Conservation (phyloP, 2,329 filamentous ascomycete genomes). For the Apiospora saccharicola region DNA sequence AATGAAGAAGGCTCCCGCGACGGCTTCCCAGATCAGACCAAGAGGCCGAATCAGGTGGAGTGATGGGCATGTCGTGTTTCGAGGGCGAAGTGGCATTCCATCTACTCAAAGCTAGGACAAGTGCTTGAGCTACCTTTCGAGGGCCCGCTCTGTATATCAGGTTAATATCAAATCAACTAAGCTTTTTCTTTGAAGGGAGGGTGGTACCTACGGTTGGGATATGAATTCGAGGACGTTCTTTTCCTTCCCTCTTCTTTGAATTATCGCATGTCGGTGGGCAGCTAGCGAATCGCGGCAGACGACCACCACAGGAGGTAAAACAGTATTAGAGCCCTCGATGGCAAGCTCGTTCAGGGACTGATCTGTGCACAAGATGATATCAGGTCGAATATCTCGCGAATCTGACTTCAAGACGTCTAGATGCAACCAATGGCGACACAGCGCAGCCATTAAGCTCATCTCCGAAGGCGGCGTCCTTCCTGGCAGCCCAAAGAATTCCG, state of each 20-base stretch:
- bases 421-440: conserved; percentile 45
- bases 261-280: conserved; percentile 36
- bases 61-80: background rate
- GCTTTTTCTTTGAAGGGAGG: background rate
- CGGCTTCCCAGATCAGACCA: conserved; percentile 1
- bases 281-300: conserved; percentile 43
- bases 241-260: conserved; percentile 31
- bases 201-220: conserved; percentile 46
- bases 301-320: conserved; percentile 40
- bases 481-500: conserved; percentile 3
- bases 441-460: conserved; percentile 32
- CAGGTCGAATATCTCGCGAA: conserved; percentile 28
- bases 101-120: conserved; percentile 30
- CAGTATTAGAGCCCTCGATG: conserved; percentile 18
- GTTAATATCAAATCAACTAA: background rate
- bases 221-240: conserved; percentile 45
- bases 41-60: conserved; percentile 10
- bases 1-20: background rate
- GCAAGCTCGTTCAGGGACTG: conserved; percentile 30
- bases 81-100: conserved; percentile 34
- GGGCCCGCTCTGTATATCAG: background rate
- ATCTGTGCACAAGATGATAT: conserved; percentile 37
- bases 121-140: background rate
- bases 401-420: conserved; percentile 37
- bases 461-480: conserved; percentile 26